Base-by-base conservation (phyloP, 495 filamentous ascomycete genomes). In the Cryomyces antarcticus region DNA sequence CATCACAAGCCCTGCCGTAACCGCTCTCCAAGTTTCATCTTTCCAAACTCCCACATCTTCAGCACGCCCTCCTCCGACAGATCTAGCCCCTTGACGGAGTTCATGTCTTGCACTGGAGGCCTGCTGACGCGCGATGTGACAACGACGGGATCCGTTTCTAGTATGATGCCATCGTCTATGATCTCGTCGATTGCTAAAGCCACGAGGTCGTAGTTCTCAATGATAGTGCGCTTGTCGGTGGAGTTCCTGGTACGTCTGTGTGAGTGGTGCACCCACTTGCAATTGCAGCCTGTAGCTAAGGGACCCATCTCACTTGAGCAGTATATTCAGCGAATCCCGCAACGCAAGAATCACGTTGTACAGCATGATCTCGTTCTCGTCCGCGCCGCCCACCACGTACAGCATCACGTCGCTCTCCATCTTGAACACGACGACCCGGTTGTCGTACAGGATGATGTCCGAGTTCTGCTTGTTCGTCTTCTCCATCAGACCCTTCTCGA, bases 391-490 rank as follows among this genome's bases (percentile, higher is more conserved):
- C 6, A 97, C 82, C 28, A 95, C 86, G 57, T 94, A 97, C 43
- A 97, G 69, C 76, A 93, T 92, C 28, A 99, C 84, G 61, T 99
- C 89, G 50, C 80, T 82, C 68, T 97, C 89, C 63, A 78, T 78
- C 73, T 96, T 96, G 70, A 93, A 99, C 30, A 96, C 82, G 30
- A 96, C 85, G 31, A 96, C 74, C 49, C 81, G 75, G 63, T 83
- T 84, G 61, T 96, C 89, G 65, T 93, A 96, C 39, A 96, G 73
- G 43, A 97, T 93, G 52, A 97, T 85, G 63, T 97, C 89, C 43
- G 78, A 82, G 27, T 74, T 82, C 54, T 87, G 82, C 67, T 97
- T 97, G 50, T 82, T 84, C 11, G 89, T 97, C 71, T 97, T 97
- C 47, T 89, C 83, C 37, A 94, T 64, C 27, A 97, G 71, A 10